Evolutionary conservation across 2,329 filamentous ascomycete genomes (phyloP), one percentile per base, ranked within the genome.

Genomic region (Penicillium griseofulvum): DNA sequence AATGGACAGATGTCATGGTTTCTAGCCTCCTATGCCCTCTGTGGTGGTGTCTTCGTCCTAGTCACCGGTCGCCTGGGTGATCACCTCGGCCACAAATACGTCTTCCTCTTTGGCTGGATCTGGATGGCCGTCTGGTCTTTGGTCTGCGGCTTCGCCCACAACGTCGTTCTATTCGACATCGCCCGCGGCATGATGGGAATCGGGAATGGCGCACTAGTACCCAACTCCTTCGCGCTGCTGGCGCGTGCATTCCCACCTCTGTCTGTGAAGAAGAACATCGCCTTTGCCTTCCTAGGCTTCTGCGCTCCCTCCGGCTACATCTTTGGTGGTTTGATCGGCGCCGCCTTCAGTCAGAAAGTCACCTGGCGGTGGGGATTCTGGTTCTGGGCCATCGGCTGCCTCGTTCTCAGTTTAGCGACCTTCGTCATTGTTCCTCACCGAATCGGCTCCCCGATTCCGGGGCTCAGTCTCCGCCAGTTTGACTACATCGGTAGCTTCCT

Each of bases 361-460:
- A 81, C 78, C 77, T 82, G 80, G 80, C 78, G 78, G 1, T 83
- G 79, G 79, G 68, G 74, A 0, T 82, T 75, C 65, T 83, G 76
- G 76, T 66, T 73, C 11, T 71, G 74, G 44, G 75, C 72, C 2
- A 75, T 81, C 28, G 68, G 71, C 4, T 70, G 75, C 24, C 58
- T 73, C 10, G 43, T 73, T 14, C 61, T 77, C 33, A 72, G 73
- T 10, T 57, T 69, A 11, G 52, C 49, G 4, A 60, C 19, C 43
- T 74, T 14, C 66, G 76, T 51, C 65, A 77, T 46, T 73, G 81
- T 34, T 77, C 81, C 42, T 53, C 65, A 55, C 28, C 38, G 54
- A 24, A 48, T 57, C 34, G 52, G 51, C 36, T 52, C 42, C 11
- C 48, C 54, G 1, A 57, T 57, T 29, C 55, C 59, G 53, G 63